Base-by-base conservation (phyloP, 306 rosid species). In the Glycyrrhiza uralensis region DNA sequence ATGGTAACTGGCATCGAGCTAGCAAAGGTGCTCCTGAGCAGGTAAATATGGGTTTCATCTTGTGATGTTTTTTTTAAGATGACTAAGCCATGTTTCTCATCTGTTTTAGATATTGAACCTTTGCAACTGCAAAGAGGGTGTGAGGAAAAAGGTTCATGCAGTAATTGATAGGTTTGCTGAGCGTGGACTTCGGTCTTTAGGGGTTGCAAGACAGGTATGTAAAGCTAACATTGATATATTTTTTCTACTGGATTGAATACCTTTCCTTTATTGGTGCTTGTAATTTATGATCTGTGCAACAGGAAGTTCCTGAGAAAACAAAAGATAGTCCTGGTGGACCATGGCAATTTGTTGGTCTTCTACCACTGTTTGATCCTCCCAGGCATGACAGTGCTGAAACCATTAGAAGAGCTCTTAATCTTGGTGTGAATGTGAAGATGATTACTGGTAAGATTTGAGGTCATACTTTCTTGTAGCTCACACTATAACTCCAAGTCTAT, bases 21-120 rank as follows among this genome's bases (percentile, higher is more conserved):
- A 91, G 98, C 81, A 91, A 93, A 86, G 98, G 98, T 57, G 98
- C 98, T 78, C 98, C 98, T 6, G 98, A 93, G 71, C 98, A 93
- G 98, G 98, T 93, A 85, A 72, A 20, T 22, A 61, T 38, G 19
- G 3, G 20, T 69, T 33, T 55, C 29, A 19, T 42, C 62, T 55
- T 71, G 7, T 36, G 42, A 67, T 61, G 39, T 33, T 74, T 60
- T 9, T 18, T 7, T n/a, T 23, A 77, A 42, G 30, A 75, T 35
- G 18, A 57, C 28, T 52, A 42, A 49, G 26, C 26, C 30, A 35
- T 62, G 41, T 33, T n/a, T 46, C 65, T 54, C 14, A 32, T n/a
- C 6, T 81, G 44, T n/a, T 80, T 55, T 55, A 93, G 98, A 93
- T 93, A 54, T 7, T 90, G 55, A 35, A 61, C 64, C 94, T 93